Conservation (phyloP, 768 basidiomycete genomes). For the Leccinellum albellum region DNA sequence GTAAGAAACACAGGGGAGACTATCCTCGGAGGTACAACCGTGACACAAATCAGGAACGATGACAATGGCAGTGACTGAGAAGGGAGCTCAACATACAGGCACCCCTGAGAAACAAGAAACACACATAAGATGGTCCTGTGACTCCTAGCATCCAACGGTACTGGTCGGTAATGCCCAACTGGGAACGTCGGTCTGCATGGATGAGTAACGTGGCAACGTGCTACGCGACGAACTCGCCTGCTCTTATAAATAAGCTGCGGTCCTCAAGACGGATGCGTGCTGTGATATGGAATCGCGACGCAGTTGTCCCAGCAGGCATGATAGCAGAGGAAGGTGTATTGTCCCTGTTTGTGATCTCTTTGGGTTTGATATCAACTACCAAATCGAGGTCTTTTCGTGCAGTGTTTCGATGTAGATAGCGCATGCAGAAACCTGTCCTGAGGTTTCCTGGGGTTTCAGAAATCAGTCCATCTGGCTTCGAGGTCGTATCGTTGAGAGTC, state of each 20-base stretch:
- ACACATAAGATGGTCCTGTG: slow-evolving; percentile 45
- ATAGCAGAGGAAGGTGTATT: background rate
- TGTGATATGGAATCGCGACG: slow-evolving; percentile 44
- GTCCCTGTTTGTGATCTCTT: background rate
- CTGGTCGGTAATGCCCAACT: slow-evolving; percentile 28
- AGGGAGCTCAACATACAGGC: background rate
- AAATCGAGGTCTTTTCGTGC: slow-evolving; percentile 39
- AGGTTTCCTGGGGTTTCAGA: background rate
- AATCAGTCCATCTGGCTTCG: background rate
- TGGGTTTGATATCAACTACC: slow-evolving; percentile 8
- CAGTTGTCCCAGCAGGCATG: slow-evolving; percentile 15
- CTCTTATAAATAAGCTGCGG: slow-evolving; percentile 42
- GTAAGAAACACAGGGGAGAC: slow-evolving; percentile 32
- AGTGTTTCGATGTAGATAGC: slow-evolving; percentile 38
- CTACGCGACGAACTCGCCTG: slow-evolving; percentile 26
- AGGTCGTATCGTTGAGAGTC: slow-evolving; percentile 5
- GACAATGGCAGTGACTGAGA: slow-evolving; percentile 26
- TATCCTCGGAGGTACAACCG: slow-evolving; percentile 36
- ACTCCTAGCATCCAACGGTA: slow-evolving; percentile 48
- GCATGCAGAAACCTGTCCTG: slow-evolving; percentile 33
- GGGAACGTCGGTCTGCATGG: slow-evolving; percentile 32
- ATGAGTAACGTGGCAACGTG: background rate
- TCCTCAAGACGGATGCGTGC: slow-evolving; percentile 43
- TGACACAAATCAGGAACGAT: slow-evolving; percentile 35
- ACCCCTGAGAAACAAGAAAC: slow-evolving; percentile 16